Percentiles rank a stretch among this genome's conserved stretches.
Conservation (phyloP, 768 basidiomycete genomes). For the Mycena rebaudengoi region DNA sequence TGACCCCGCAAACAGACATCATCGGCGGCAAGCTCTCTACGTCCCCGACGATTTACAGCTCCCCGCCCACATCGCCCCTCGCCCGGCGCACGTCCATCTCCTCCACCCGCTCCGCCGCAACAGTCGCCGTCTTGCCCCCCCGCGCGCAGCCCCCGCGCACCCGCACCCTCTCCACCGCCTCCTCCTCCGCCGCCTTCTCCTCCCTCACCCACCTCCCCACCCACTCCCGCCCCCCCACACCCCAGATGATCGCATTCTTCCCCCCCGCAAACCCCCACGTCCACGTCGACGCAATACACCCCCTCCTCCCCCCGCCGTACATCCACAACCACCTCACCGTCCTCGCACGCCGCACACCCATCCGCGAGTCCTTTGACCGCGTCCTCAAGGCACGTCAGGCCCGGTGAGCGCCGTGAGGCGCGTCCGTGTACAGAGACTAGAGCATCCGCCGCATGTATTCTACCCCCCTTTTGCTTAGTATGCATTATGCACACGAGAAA, state of each 20-base stretch:
- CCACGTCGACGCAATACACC: constrained; percentile 69
- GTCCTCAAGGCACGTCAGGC: constrained; percentile 64
- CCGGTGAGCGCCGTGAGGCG: too few relatives aligned
- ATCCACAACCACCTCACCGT: constrained; percentile 76
- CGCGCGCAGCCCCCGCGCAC: constrained; percentile 54
- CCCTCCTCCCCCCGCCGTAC: constrained; percentile 77
- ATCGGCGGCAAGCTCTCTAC: constrained; percentile 41
- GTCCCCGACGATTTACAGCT: constrained; percentile 46
- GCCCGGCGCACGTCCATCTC: constrained; percentile 63
- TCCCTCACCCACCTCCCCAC: constrained; percentile 64
- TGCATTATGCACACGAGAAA: too few relatives aligned
- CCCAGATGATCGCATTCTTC: constrained; percentile 67
- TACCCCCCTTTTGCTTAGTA: too few relatives aligned
- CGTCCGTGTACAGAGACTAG: constrained; percentile 36
- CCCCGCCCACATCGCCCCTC: constrained; percentile 33
- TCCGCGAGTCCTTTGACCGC: constrained; percentile 76
- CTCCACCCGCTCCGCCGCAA: constrained; percentile 66
- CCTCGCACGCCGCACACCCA: constrained; percentile 67
- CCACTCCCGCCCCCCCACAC: constrained; percentile 53
- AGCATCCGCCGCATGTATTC: too few relatives aligned
- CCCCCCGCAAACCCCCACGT: constrained; percentile 67
- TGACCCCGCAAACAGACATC: constrained; percentile 55
- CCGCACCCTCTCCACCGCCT: constrained; percentile 62
- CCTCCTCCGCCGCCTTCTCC: constrained; percentile 62
- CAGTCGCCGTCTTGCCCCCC: constrained; percentile 54